These are phyloP conservation scores for Dryas octopetala DNA, from an alignment of 306 rosid genomes.

Conservation along the genomic window DNA sequence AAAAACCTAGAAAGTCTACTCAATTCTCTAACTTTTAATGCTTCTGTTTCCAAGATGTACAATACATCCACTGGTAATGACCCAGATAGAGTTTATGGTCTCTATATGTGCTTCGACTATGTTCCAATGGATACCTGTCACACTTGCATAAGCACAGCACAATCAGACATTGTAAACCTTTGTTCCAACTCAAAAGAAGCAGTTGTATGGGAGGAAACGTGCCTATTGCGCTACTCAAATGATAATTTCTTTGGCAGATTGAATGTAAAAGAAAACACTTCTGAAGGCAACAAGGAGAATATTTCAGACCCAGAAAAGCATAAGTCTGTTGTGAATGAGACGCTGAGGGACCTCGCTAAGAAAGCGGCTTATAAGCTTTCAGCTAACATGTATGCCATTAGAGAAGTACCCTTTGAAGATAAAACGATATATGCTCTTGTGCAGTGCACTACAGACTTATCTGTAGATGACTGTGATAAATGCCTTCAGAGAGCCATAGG, in stretches of 20 bases:
- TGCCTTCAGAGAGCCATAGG: conserved; percentile 49
- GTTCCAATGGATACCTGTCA: background rate
- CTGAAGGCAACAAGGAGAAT: conserved; percentile 20
- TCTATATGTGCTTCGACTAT: conserved; percentile 28
- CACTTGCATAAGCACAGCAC: conserved; percentile 33
- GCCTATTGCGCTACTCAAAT: conserved; percentile 57
- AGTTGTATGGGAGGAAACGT: conserved; percentile 50
- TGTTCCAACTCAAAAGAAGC: conserved; percentile 55
- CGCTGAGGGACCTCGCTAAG: conserved; percentile 34
- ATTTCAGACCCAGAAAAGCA: conserved; percentile 34
- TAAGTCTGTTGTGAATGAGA: conserved; percentile 35
- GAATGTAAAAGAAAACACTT: conserved; percentile 32
- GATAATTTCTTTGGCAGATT: conserved; percentile 43
- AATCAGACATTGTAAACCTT: conserved; percentile 22
- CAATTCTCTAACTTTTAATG: conserved; percentile 7
- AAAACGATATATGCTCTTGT: conserved; percentile 47
- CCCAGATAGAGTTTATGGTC: conserved; percentile 10
- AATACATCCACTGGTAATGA: conserved; percentile 14
- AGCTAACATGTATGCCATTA: conserved; percentile 41
- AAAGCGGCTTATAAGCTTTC: conserved; percentile 39
- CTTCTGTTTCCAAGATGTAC: conserved; percentile 22
- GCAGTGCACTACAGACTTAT: conserved; percentile 62
- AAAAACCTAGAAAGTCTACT: conserved; percentile 19
- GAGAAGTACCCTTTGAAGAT: conserved; percentile 35
- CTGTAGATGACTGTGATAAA: conserved; percentile 36